Evolutionary conservation across 352 stramenopile species (phyloP).

Genomic region (Elongisporangium undulatum): DNA sequence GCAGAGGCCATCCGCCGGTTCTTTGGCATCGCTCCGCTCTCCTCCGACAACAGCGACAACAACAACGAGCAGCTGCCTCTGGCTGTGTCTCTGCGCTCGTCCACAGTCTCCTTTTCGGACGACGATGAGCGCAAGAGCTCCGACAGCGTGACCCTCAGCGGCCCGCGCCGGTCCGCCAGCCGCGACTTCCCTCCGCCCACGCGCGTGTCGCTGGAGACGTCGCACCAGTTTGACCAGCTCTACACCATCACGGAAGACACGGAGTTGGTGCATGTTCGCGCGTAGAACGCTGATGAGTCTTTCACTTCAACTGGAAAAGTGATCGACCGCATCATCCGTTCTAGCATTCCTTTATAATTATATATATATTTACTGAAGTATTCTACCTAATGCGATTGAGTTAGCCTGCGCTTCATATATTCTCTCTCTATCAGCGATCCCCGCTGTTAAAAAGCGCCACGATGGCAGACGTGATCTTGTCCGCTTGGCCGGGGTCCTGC

Average conservation of each 20-base stretch:
- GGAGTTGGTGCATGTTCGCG: conserved; percentile 23
- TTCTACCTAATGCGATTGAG: neutral
- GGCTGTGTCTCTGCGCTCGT: conserved; percentile 2
- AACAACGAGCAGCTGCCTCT: conserved; percentile 10
- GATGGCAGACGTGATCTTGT: conserved; percentile 56
- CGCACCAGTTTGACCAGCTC: conserved; percentile 33
- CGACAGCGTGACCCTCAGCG: conserved; percentile 1
- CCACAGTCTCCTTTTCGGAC: conserved; percentile 3
- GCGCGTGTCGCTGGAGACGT: conserved; percentile 16
- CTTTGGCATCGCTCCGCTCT: conserved; percentile 27
- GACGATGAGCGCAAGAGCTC: neutral
- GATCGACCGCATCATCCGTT: neutral
- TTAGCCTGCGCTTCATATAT: neutral
- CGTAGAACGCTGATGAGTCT: conserved; percentile 4
- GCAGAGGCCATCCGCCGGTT: conserved; percentile 43
- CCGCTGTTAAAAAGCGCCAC: conserved; percentile 46
- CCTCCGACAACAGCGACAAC: conserved; percentile 14
- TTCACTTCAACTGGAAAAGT: neutral
- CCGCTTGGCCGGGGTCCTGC: conserved; percentile 18
- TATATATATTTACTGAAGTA: neutral
- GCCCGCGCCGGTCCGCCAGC: conserved; percentile 1
- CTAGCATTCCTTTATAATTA: neutral
- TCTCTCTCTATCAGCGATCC: neutral
- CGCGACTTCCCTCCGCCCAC: conserved; percentile 17
- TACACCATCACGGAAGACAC: conserved; percentile 55